phyloP scores from a whole-genome alignment of 225 moss, liverwort and hornwort species.

The Straminergon stramineum region DNA sequence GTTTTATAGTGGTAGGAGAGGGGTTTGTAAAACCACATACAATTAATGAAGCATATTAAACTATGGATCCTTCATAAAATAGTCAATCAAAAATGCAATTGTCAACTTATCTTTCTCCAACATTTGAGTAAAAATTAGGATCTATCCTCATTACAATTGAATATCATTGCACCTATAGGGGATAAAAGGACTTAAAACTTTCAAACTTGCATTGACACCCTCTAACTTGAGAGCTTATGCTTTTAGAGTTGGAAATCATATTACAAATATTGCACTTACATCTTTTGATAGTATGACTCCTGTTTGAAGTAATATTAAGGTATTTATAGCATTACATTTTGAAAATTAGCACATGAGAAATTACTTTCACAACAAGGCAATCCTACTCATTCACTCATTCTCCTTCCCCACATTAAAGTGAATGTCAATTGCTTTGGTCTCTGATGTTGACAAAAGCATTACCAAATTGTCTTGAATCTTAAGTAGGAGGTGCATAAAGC shows the following conservation, averaged over 20 bases:
- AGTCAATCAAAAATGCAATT: background rate
- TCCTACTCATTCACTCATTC: background rate
- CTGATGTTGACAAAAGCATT: background rate
- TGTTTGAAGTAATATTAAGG: background rate
- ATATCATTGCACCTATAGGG: background rate
- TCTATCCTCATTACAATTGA: background rate
- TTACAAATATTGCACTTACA: background rate
- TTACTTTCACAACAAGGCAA: background rate
- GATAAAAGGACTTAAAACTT: background rate
- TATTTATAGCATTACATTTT: background rate
- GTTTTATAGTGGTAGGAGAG: rapidly evolving
- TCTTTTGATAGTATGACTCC: background rate
- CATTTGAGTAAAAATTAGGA: background rate
- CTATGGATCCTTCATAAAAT: background rate
- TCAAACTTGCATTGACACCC: background rate
- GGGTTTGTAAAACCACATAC: background rate
- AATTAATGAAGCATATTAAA: background rate
- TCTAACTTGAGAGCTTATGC: background rate
- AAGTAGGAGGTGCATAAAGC: background rate
- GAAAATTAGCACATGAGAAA: background rate
- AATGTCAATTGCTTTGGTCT: background rate
- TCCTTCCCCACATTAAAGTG: background rate
- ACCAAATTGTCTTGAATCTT: background rate
- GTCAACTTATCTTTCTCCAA: background rate
- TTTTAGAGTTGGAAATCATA: background rate